Percentiles rank a stretch among this genome's conserved stretches.
Conservation (phyloP, 1,139 yeast species). For the Protomyces pachydermus region DNA sequence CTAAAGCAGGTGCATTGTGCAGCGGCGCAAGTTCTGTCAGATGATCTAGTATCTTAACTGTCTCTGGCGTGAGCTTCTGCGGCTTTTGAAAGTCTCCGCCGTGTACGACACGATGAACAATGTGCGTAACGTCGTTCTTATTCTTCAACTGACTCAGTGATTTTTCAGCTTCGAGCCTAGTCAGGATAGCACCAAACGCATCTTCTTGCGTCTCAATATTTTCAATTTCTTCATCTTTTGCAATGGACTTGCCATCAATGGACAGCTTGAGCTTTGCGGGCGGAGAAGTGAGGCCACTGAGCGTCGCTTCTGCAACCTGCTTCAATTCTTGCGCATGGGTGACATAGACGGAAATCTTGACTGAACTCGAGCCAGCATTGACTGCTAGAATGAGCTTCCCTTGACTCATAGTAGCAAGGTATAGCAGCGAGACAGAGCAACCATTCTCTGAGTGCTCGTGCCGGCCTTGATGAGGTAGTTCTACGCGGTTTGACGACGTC, state of each 20-base stretch:
- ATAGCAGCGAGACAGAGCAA: background rate
- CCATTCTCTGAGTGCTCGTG: too few species aligned
- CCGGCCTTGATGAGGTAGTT: background rate
- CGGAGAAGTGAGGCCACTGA: slow-evolving; percentile 31
- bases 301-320: slow-evolving; percentile 29
- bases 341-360: slow-evolving; percentile 31
- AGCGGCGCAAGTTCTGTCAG: slow-evolving; percentile 33
- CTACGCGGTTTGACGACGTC: background rate
- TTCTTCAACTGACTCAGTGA: slow-evolving; percentile 19
- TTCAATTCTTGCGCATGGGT: slow-evolving; percentile 5
- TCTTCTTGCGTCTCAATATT: slow-evolving; percentile 31
- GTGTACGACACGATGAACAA: slow-evolving; percentile 33
- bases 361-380: slow-evolving; percentile 34
- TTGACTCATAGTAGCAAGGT: background rate
- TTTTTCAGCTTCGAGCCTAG: slow-evolving; percentile 10
- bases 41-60: slow-evolving; percentile 30
- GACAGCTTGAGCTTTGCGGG: slow-evolving; percentile 29
- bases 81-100: slow-evolving; percentile 32
- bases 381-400: slow-evolving; percentile 28
- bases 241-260: slow-evolving; percentile 19
- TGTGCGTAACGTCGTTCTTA: slow-evolving; percentile 27
- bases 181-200: slow-evolving; percentile 29
- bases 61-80: slow-evolving; percentile 29
- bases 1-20: slow-evolving; percentile 33
- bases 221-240: slow-evolving; percentile 19